Evolutionary conservation across 163 green algal species (phyloP).

Genomic region (Chlamydomonas reinhardtii): DNA sequence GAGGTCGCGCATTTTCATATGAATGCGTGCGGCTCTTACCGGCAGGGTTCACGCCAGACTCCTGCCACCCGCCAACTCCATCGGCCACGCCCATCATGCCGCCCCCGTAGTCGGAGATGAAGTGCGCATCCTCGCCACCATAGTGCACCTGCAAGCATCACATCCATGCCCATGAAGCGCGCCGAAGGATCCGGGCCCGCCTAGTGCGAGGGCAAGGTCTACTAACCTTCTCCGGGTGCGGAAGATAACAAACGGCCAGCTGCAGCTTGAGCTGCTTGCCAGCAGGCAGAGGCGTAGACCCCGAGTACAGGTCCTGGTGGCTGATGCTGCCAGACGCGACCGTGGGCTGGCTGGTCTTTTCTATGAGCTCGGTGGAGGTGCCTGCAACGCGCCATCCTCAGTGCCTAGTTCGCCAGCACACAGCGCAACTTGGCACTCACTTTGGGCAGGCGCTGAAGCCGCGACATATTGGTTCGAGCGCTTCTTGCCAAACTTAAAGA

Average conservation of each 20-base stretch:
- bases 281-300: background rate
- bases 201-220: background rate
- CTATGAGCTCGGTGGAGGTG: background rate
- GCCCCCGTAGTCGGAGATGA: slow-evolving; percentile 76
- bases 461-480: background rate
- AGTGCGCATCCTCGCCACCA: slow-evolving; percentile 96
- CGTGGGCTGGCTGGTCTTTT: background rate
- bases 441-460: background rate
- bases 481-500: background rate
- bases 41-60: slow-evolving; percentile 80
- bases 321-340: background rate
- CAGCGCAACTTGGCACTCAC: background rate
- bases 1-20: no score
- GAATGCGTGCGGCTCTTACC: slow-evolving; percentile 44
- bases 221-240: slow-evolving; percentile 78
- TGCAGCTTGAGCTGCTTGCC: slow-evolving; percentile 54
- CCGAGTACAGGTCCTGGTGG: background rate
- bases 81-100: slow-evolving; percentile 93
- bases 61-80: slow-evolving; percentile 72
- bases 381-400: background rate
- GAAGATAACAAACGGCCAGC: slow-evolving; percentile 62
- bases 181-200: background rate
- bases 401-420: background rate
- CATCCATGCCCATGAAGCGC: background rate
- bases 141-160: slow-evolving; percentile 72